Base-by-base conservation (phyloP, 441 rosid species). In the Corymbia calophylla region DNA sequence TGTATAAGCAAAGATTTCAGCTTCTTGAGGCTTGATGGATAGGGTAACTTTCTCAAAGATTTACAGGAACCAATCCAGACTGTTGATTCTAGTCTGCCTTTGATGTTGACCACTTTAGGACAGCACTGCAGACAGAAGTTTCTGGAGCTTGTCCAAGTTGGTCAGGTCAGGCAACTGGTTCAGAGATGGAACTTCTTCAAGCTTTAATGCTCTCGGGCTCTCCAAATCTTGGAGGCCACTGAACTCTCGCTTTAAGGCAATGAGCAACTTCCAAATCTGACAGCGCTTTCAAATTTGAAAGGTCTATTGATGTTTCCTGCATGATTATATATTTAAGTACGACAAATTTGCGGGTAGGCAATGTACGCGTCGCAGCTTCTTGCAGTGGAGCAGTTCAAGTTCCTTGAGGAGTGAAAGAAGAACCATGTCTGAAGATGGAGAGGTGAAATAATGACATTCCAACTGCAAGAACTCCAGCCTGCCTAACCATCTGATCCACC, bases 331-430 rank as follows among this genome's bases (percentile, higher is more conserved):
- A 44, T 44, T 32, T n/a, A 47, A 11, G 18, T 82, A 44, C 0
- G n/a, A 0, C 3, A 0, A 81, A 27, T 48, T 47, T 25, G 18
- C 31, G 54, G 32, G 86, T 0, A 82, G 86, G 31, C n/a, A 29
- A 58, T 9, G 1, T 25, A 58, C 3, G 62, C 3, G 0, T 58
- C 0, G 6, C 3, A 58, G 6, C 62, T 58, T 58, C 29, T 58
- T 58, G 6, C 14, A 0, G 7, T 58, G 62, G 14, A 58, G 13
- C 29, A 58, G 3, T 58, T 58, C n/a, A 23, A 0, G 62, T 58
- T 58, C 62, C 62, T 58, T 58, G 62, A 58, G 62, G 0, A 23
- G 3, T 58, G 62, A 58, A 58, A 23, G 62, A 58, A 9, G 14
- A 58, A 5, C 21, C 27, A 55, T 8, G 0, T 55, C 11, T 58